These are phyloP conservation scores for Curvularia eragrostidis DNA, from an alignment of 2,329 filamentous ascomycete genomes.

Conservation along the genomic window DNA sequence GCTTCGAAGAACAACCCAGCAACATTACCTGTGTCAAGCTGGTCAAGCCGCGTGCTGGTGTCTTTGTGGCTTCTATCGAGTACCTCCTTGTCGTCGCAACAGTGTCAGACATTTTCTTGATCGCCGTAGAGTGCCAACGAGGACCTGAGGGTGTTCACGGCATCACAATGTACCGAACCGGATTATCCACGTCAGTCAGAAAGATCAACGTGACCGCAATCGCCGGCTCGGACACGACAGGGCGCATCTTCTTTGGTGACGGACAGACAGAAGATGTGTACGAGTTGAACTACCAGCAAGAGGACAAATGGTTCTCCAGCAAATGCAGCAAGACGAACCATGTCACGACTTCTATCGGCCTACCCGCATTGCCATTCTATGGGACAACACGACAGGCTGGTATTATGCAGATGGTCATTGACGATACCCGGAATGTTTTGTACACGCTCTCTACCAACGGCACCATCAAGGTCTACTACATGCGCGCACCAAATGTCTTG, in stretches of 20 bases:
- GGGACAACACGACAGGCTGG: constrained; percentile 59
- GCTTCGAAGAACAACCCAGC: constrained; percentile 87
- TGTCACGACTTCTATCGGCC: constrained; percentile 72
- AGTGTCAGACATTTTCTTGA: constrained; percentile 79
- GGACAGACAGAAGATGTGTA: constrained; percentile 83
- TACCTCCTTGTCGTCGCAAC: constrained; percentile 91
- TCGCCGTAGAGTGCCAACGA: constrained; percentile 77
- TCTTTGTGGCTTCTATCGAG: constrained; percentile 85
- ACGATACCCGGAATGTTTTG: constrained; percentile 85
- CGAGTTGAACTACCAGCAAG: constrained; percentile 94
- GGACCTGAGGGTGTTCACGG: constrained; percentile 71
- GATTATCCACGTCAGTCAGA: constrained; percentile 79
- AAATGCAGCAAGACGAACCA: constrained; percentile 89
- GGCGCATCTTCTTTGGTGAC: constrained; percentile 92
- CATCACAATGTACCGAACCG: constrained; percentile 85
- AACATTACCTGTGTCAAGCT: constrained; percentile 92
- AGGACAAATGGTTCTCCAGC: constrained; percentile 95
- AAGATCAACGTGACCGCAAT: constrained; percentile 80
- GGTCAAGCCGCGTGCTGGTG: constrained; percentile 80
- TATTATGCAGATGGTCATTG: constrained; percentile 80
- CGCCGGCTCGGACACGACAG: constrained; percentile 75
- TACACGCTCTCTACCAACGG: constrained; percentile 90
- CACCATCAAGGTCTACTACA: constrained; percentile 89
- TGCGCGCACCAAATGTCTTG: constrained; percentile 67
- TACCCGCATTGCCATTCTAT: constrained; percentile 55